Evolutionary conservation across 768 basidiomycete genomes (phyloP).

Genomic region (Macrolepiota fuliginosa): DNA sequence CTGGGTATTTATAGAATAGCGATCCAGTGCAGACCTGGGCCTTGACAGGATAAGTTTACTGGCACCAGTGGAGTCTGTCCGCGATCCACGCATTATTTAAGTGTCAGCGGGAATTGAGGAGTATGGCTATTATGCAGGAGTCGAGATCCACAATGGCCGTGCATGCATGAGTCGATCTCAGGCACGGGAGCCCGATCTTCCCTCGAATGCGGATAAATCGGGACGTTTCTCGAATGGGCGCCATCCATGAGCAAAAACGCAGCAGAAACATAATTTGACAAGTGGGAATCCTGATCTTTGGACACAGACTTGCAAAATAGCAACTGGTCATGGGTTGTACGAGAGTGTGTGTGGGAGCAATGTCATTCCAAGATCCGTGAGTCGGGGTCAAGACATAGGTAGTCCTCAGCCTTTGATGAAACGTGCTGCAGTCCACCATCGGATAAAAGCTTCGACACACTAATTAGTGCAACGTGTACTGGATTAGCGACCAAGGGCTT

Average conservation of each 20-base stretch:
- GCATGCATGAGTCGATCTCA: background rate
- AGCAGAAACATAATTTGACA: background rate
- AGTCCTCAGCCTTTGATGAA: no score
- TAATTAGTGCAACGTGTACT: background rate
- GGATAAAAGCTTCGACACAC: background rate
- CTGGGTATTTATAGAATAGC: background rate
- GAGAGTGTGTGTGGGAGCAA: background rate
- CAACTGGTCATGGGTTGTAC: background rate
- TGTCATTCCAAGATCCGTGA: background rate
- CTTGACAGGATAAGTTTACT: background rate
- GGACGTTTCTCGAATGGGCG: background rate
- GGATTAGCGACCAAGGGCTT: background rate
- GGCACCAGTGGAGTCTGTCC: background rate
- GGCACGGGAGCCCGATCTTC: background rate
- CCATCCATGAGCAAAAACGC: background rate
- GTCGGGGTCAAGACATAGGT: background rate
- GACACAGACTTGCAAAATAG: background rate
- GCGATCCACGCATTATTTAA: background rate
- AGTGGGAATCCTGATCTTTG: background rate
- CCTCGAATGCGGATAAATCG: background rate
- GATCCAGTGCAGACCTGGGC: background rate
- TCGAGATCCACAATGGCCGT: background rate
- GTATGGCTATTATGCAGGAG: background rate
- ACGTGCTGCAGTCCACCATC: background rate
- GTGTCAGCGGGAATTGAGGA: background rate